These are phyloP conservation scores for Phaeosphaeriaceae sp. DNA, from an alignment of 2,329 filamentous ascomycete genomes.

Conservation along the genomic window DNA sequence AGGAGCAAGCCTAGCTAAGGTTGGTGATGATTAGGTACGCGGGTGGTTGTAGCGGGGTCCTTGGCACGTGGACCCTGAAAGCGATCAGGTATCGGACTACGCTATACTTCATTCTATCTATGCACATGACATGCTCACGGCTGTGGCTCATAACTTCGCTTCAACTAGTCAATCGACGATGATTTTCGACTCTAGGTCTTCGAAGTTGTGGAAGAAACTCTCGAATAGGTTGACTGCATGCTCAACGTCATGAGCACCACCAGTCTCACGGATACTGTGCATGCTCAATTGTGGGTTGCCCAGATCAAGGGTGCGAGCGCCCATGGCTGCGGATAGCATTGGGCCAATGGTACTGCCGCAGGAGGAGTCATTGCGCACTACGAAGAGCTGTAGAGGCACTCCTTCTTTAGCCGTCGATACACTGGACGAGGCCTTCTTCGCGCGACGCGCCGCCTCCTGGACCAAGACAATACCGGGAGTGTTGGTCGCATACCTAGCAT, in stretches of 20 bases:
- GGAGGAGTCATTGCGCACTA: constrained; percentile 92
- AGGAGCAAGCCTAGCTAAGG: neutral
- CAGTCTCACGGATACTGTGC: constrained; percentile 96
- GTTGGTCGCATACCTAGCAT: constrained; percentile 96
- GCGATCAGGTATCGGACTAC: neutral
- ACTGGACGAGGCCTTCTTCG: constrained; percentile 57
- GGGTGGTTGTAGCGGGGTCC: constrained; percentile 32
- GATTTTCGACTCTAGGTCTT: constrained; percentile 78
- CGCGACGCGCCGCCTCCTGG: constrained; percentile 78
- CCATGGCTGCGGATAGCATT: constrained; percentile 88
- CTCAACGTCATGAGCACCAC: constrained; percentile 85
- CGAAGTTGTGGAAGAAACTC: constrained; percentile 85
- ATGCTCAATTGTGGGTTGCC: constrained; percentile 95
- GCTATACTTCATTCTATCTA: neutral
- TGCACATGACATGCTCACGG: constrained; percentile 1
- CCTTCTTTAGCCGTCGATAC: constrained; percentile 60
- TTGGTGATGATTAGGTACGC: neutral
- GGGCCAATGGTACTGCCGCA: constrained; percentile 97
- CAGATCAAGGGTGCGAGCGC: constrained; percentile 86
- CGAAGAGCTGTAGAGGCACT: constrained; percentile 92
- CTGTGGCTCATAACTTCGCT: constrained; percentile 27
- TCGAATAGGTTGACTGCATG: constrained; percentile 86
- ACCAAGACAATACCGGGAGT: constrained; percentile 91
- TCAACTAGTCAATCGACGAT: constrained; percentile 71
- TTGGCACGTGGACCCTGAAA: constrained; percentile 35